Percentiles rank a stretch among this genome's conserved stretches.
Evolutionary conservation across 371 early-diverging fungal genomes (phyloP).

Genomic region (Mortierella sp.): DNA sequence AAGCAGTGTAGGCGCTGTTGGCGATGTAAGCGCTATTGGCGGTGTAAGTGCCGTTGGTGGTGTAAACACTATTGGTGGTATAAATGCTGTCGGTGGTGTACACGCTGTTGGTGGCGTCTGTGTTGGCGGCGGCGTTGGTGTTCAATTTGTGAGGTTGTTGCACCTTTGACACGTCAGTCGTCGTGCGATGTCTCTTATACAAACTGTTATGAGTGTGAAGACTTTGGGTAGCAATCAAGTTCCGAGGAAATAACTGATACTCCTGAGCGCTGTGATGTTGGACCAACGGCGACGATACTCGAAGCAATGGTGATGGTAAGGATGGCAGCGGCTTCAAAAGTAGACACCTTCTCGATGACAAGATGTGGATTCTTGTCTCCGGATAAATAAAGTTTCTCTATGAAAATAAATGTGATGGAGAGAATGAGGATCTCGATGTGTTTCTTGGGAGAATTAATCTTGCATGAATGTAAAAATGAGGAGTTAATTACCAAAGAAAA

Average conservation of each 20-base stretch:
- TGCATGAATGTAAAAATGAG: background rate
- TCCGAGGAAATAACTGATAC: background rate
- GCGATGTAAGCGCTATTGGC: too few species aligned
- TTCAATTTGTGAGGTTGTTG: too few species aligned
- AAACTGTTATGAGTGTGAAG: background rate
- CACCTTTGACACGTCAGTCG: background rate
- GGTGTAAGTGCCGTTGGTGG: too few species aligned
- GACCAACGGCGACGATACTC: background rate
- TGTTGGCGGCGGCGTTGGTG: too few species aligned
- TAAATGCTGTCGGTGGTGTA: too few species aligned
- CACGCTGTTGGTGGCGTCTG: too few species aligned
- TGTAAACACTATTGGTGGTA: too few species aligned
- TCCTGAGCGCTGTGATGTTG: background rate
- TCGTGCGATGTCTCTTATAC: background rate
- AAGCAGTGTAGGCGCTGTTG: too few species aligned
- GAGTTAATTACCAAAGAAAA: background rate
- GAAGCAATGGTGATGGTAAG: background rate
- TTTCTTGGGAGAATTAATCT: background rate
- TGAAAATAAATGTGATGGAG: slow-evolving; percentile 1
- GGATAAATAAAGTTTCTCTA: background rate
- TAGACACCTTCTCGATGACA: background rate
- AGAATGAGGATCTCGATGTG: too few species aligned
- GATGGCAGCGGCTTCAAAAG: background rate
- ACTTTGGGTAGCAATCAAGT: background rate
- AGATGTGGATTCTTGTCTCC: background rate